Conservation (phyloP, 2,329 filamentous ascomycete species). For the Exophiala sp. region DNA sequence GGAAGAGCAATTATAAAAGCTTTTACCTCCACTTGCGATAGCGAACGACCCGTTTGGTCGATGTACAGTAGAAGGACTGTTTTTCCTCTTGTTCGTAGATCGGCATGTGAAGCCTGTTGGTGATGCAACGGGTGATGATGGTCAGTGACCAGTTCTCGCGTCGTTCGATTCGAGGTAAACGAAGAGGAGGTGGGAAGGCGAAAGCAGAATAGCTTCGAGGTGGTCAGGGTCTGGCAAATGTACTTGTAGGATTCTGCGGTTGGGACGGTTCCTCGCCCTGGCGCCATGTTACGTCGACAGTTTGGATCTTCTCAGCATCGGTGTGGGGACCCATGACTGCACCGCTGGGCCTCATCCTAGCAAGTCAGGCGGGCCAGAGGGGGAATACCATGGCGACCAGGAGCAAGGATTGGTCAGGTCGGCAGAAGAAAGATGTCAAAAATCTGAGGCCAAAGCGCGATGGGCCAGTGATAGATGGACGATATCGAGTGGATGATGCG, state of each 20-base stretch:
- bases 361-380: too few species aligned
- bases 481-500: background rate
- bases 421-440: background rate
- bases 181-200: background rate
- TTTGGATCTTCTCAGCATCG: too few species aligned
- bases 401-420: slow-evolving; percentile 2
- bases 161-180: background rate
- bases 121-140: slow-evolving; percentile 5
- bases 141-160: background rate
- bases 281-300: too few species aligned
- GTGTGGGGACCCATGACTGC: too few species aligned
- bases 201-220: background rate
- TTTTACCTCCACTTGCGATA: slow-evolving; percentile 25
- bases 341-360: too few species aligned
- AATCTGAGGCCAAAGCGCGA: background rate
- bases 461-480: background rate
- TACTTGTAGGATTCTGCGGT: too few species aligned
- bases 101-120: slow-evolving; percentile 18
- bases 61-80: slow-evolving; percentile 17
- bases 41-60: slow-evolving; percentile 22
- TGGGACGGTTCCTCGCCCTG: too few species aligned
- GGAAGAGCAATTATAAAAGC: background rate
- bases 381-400: background rate
- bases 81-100: slow-evolving; percentile 9
- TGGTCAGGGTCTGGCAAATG: too few species aligned